These are phyloP conservation scores for Colletotrichum trifolii DNA, from an alignment of 2,329 filamentous ascomycete species.

Conservation along the genomic window DNA sequence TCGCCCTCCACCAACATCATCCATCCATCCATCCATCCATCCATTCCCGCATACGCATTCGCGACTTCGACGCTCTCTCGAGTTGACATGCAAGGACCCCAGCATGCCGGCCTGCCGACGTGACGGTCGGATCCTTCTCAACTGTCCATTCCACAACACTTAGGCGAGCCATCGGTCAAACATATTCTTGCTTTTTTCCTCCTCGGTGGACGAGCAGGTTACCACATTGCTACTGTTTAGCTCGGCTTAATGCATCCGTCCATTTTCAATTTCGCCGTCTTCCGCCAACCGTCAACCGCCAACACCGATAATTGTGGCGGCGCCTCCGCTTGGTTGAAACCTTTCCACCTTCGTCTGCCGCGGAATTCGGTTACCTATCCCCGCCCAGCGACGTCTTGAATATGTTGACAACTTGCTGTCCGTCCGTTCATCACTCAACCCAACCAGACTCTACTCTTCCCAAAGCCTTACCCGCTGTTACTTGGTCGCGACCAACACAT, in stretches of 20 bases:
- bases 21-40: not conserved
- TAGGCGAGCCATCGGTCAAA: not conserved
- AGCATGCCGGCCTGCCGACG: constrained; percentile 3
- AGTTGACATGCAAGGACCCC: constrained; percentile 1
- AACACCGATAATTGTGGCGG: constrained; percentile 7
- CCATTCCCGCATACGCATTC: not conserved
- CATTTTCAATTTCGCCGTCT: not conserved
- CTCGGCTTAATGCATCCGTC: constrained; percentile 4
- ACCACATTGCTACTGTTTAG: not conserved
- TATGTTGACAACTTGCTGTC: too few relatives aligned
- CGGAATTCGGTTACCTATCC: not conserved
- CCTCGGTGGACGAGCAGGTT: not conserved
- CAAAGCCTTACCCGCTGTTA: too few relatives aligned
- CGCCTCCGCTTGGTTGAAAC: constrained; percentile 12
- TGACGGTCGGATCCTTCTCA: constrained; percentile 5
- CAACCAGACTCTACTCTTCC: too few relatives aligned
- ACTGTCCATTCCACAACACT: not conserved
- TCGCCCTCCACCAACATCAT: not conserved
- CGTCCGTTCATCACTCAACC: too few relatives aligned
- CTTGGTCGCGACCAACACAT: too few relatives aligned
- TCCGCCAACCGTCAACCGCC: not conserved
- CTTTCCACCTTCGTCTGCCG: constrained; percentile 13
- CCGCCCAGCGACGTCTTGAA: too few relatives aligned
- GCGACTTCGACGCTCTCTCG: constrained; percentile 4
- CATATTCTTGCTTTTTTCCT: not conserved